These are phyloP conservation scores for Myrica gale DNA, from an alignment of 306 rosid species.

Conservation along the genomic window DNA sequence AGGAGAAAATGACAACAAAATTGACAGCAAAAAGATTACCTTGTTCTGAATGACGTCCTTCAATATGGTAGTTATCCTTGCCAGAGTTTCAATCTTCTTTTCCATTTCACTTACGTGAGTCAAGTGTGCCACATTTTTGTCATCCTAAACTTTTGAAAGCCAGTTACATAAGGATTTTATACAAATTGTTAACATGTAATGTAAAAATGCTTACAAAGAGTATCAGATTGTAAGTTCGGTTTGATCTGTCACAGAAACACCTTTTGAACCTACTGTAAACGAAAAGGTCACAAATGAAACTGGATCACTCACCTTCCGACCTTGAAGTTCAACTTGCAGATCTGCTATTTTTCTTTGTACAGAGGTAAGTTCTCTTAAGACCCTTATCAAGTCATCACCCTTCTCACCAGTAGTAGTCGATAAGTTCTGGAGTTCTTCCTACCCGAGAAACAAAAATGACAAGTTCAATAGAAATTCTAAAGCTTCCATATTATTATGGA, in stretches of 20 bases:
- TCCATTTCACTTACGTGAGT: conserved; percentile 95
- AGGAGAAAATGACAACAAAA: conserved; percentile 8
- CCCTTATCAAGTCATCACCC: conserved; percentile 80
- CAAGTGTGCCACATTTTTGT: conserved; percentile 90
- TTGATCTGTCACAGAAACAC: not conserved
- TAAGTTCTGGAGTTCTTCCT: conserved; percentile 68
- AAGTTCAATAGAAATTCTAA: conserved; percentile 4
- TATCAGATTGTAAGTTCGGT: not conserved
- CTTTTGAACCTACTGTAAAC: not conserved
- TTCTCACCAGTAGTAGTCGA: conserved; percentile 60
- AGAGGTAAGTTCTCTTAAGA: conserved; percentile 75
- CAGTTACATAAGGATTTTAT: conserved; percentile 2
- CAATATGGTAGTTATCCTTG: conserved; percentile 79
- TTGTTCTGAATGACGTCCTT: conserved; percentile 96
- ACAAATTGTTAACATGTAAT: not conserved
- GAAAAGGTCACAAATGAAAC: conserved; percentile 8
- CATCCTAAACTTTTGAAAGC: conserved; percentile 58
- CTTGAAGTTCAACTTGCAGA: conserved; percentile 97
- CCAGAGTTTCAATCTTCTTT: conserved; percentile 78
- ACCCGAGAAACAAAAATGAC: conserved; percentile 3
- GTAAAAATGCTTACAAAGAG: too few relatives aligned
- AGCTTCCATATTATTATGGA: conserved; percentile 3
- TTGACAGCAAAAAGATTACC: conserved; percentile 41
- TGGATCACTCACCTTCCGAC: conserved; percentile 64
- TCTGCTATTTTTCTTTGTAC: conserved; percentile 92